Base-by-base conservation (phyloP, 768 basidiomycete genomes). In the Phlebiopsis flavidoalba region DNA sequence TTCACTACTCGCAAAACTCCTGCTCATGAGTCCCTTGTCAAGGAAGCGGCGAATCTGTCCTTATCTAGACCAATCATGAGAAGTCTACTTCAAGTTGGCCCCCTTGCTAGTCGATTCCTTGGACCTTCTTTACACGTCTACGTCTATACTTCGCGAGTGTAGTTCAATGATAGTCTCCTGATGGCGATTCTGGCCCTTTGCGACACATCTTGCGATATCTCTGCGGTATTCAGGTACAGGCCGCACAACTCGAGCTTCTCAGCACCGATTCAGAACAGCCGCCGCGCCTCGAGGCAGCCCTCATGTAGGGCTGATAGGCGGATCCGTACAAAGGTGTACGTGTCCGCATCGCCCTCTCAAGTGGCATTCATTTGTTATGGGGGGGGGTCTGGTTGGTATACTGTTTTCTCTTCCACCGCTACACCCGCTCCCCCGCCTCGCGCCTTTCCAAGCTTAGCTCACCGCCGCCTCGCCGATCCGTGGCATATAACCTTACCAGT, bases 241-340 rank as follows among this genome's bases (percentile, higher is more conserved):
- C 40, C 17, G 40, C 40, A 43, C 40, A 12, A 17, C 3, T 43
- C 17, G 40, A 17, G 17, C 40, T 43, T 43, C 40, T 43, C 40
- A 43, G 40, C 17, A 43, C 17, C 40, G 40, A 43, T 43, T n/a
- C 11, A 24, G 4, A 24, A 31, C 50, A 24, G 31, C 52, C 52
- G 17, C 33, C 33, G 52, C 52, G 52, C 52, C 52, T 53, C 52
- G 52, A 53, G 52, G 52, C 33, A 33, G 31, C 52, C n/a, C 52
- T 35, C 52, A 35, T 14, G 52, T 21, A n/a, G 52, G 52, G 31
- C 52, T n/a, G 52, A 43, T 43, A 43, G 40, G 40, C 40, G 40
- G 40, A 43, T n/a, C 40, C 40, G 40, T 43, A 43, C 40, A 43
- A 12, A 43, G 17, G 40, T 12, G 12, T 43, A 43, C 40, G 40